A percentile compares a stretch with the other conserved stretches of the same genome.
phyloP scores from a whole-genome alignment of 2,329 filamentous ascomycete species.

The Nothomitra cinnamomea region DNA sequence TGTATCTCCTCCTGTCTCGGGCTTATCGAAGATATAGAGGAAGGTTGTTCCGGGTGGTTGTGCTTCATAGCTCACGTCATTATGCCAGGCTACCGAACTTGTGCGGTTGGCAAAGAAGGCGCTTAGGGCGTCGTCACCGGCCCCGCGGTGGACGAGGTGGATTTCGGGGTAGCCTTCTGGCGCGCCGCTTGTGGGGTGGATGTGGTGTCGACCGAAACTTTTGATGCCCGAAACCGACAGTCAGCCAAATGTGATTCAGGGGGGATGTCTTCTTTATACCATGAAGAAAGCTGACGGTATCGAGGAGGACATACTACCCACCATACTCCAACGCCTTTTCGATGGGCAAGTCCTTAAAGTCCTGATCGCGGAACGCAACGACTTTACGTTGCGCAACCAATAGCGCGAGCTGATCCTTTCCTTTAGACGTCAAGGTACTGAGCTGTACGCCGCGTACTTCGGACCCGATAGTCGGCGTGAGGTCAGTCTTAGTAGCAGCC shows the following conservation, averaged over 20 bases:
- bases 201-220: slow-evolving; percentile 68
- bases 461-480: slow-evolving; percentile 59
- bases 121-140: slow-evolving; percentile 40
- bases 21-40: slow-evolving; percentile 71
- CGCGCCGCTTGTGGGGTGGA: slow-evolving; percentile 62
- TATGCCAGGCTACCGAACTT: slow-evolving; percentile 77
- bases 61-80: slow-evolving; percentile 71
- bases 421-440: slow-evolving; percentile 38
- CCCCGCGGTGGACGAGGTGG: slow-evolving; percentile 61
- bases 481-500: slow-evolving; percentile 32
- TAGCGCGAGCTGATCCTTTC: slow-evolving; percentile 60
- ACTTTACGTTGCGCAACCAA: slow-evolving; percentile 64
- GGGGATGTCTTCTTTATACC: too few relatives aligned
- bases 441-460: slow-evolving; percentile 40
- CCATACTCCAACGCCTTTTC: slow-evolving; percentile 50
- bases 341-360: slow-evolving; percentile 55
- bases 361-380: slow-evolving; percentile 60
- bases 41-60: slow-evolving; percentile 87
- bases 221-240: too few relatives aligned
- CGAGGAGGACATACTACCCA: too few relatives aligned
- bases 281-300: too few relatives aligned
- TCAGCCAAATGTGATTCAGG: too few relatives aligned
- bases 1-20: slow-evolving; percentile 67
- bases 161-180: slow-evolving; percentile 58
- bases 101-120: slow-evolving; percentile 53